Evolutionary conservation across 164 flowering plant genomes (phyloP), one percentile per base, ranked within the genome.

Genomic region (Vitis cinerea): DNA sequence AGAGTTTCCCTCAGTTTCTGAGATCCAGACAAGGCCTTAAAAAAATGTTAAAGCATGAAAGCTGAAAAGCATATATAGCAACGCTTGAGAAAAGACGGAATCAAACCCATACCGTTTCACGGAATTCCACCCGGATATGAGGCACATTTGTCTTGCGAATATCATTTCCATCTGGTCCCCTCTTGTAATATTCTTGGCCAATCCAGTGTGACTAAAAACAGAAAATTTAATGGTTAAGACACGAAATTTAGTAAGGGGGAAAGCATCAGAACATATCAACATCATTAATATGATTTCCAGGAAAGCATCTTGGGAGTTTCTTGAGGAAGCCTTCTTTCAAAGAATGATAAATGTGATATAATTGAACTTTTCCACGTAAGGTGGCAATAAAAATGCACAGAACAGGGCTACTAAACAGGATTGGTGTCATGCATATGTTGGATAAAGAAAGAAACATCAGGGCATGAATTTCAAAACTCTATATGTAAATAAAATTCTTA

Each of bases 91-190:
- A 50, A 59, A 31, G 57, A 16, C 50, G 61, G 14, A 15, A 72
- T 6, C 1, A 56, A 65, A 51, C 5, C 54, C 80, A 54, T 89
- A 94, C 98, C 85, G 80, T 80, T 30, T 92, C 87, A 55, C 99
- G 97, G 70, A 96, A 96, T 75, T 90, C 97, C 44, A 95, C 68
- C 63, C 99, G 80, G 72, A 95, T 88, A 72, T 91, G 99, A 71
- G 99, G 99, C 71, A 95, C 99, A 83, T 95, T 95, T 56, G 99
- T 93, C 86, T 71, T 91, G 79, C 81, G 98, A 72, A 95, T 89
- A 59, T 95, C 97, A 83, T 95, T 95, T 64, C 98, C 99, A 76
- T 83, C 87, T 11, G 99, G 95, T 62, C 98, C 98, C 80, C 94
- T 90, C 78, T 72, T 88, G 83, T 86, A 95, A 82, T 95, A 93